Base-by-base conservation (phyloP, 768 basidiomycete species). In the Lanmaoa pseudosensibilis region DNA sequence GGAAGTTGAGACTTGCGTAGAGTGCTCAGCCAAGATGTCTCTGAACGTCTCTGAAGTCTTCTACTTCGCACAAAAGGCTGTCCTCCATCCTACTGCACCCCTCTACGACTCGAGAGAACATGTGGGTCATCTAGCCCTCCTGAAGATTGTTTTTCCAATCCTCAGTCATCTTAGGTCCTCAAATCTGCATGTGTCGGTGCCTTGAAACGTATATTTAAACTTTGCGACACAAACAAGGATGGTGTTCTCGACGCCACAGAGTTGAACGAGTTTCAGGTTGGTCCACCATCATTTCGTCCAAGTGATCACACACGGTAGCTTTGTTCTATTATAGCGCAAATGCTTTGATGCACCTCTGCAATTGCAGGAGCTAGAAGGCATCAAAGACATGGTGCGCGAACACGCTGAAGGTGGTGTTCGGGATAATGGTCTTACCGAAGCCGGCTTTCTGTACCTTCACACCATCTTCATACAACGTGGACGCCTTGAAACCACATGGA, bases 1-100 rank as follows among this genome's bases (percentile, higher is more conserved):
- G 96, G 95, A 98, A 83, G 95, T 98, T 52, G 95, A 98, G 70
- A 98, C 96, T 40, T 98, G 95, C 66, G 91, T 98, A 32, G 96
- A 98, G 75, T 93, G 92, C 67, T 96, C 94, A n/a, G 94, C 94
- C 4, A 88, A 90, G 70, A 75, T 89, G 50, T 88, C 92, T 27
- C 72, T 95, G 59, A 98, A 98, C 71, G 88, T 98, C 55, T 95
- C 94, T 16, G 95, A 96, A 73, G 94, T 98, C 32, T 94, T 98
- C 77, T 98, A 96, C 73, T 98, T 98, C 72, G 96, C 96, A 2
- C 95, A 97, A 73, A 98, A 97, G 69, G 96, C 96, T 13, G 96
- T 99, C 33, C 77, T 98, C 12, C 94, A 99, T 68, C 96, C 96
- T 2, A 96, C 94, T 1, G 96, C 96, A 7, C 96, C 96, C 7